Evolutionary conservation across 2,329 filamentous ascomycete genomes (phyloP).

Genomic region (Myriangium duriaei): DNA sequence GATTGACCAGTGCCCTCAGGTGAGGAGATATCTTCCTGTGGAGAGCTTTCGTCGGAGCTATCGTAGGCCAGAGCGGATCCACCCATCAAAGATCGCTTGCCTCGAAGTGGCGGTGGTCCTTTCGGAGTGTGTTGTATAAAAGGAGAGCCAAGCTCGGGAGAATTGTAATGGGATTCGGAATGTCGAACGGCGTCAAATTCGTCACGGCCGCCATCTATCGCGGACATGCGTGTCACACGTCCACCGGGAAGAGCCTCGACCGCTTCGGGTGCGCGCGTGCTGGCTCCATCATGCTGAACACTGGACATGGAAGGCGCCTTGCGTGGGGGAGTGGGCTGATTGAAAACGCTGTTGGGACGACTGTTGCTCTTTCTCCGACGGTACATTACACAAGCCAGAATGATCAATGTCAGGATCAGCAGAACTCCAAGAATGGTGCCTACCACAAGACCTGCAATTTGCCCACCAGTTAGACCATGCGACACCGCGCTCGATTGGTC

Average conservation of each 20-base stretch:
- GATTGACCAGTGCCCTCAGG: conserved; percentile 85
- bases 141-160: conserved; percentile 53
- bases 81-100: conserved; percentile 82
- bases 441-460: conserved; percentile 82
- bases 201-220: conserved; percentile 54
- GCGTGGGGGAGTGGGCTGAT: conserved; percentile 66
- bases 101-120: conserved; percentile 46
- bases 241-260: conserved; percentile 70
- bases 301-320: conserved; percentile 27
- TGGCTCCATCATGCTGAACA: conserved; percentile 26
- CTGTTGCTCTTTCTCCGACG: conserved; percentile 44
- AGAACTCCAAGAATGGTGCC: conserved; percentile 61
- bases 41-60: conserved; percentile 57
- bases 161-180: conserved; percentile 32
- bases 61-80: conserved; percentile 37
- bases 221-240: conserved; percentile 90
- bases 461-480: conserved; percentile 60
- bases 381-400: conserved; percentile 45
- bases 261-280: conserved; percentile 19
- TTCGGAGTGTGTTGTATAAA: conserved; percentile 23
- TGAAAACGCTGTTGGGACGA: conserved; percentile 65
- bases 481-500: conserved; percentile 17
- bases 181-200: conserved; percentile 34
- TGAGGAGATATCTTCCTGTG: conserved; percentile 64
- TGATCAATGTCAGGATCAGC: conserved; percentile 54